Evolutionary conservation across 2,329 filamentous ascomycete genomes (phyloP), one percentile per base, ranked within the genome.

Genomic region (Pseudogymnoascus sp.): DNA sequence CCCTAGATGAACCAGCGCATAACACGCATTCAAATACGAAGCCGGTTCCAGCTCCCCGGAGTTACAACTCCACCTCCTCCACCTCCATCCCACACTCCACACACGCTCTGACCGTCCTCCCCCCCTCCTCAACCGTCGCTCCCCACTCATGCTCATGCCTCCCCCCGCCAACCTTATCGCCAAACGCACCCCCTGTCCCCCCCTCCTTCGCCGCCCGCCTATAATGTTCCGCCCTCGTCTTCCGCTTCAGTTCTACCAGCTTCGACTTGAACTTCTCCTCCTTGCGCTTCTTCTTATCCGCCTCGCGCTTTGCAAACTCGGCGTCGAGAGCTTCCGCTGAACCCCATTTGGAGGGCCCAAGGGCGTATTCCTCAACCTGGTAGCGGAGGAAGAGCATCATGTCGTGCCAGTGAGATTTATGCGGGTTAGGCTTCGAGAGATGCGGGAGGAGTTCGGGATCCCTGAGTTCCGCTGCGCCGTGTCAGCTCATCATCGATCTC

Each of bases 361-460:
- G 88, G 0, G 93, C 95, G 73, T 97, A 97, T 64, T 92, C 91
- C 73, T 99, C 95, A 1, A 99, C 90, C 73, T 99, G 95, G 65
- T 86, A 96, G 0, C 95, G 88, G 21, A 99, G 80, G 74, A 95
- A 99, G 2, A 99, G 83, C 88, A 96, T 96, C 95, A 99, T 99
- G 79, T 96, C 91, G 75, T 97, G 92, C 91, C 92, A 99, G 64
- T 93, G 92, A 0, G 89, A 87, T 74, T 97, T 97, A 77, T 97
- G 95, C 0, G 95, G 95, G 71, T 99, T 99, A 1, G 95, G 93
- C 35, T 88, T 87, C 62, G 90, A 89, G 8, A 99, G 82, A 74
- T 96, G 93, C 0, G 93, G 93, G 0, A 99, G 81, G 1, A 99
- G 80, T 15, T 93, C 89, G 64, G 86, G 83, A 71, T 99, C 95